Base-by-base conservation (phyloP, 257 asterid genomes). In the Solanum chiquidenum region DNA sequence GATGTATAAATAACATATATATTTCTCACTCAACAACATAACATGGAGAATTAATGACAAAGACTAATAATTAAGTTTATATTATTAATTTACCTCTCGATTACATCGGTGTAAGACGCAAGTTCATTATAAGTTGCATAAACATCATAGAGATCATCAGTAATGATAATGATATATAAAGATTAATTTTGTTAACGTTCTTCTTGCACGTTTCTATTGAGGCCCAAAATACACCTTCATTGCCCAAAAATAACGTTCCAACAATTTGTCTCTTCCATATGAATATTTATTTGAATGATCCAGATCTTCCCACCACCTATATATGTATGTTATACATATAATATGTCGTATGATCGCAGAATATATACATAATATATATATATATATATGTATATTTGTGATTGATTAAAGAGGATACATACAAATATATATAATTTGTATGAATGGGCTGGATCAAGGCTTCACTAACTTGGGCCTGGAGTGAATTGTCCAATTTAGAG, bases 291-390 rank as follows among this genome's bases (percentile, higher is more conserved):
- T 42, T 14, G n/a, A 12, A 13, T 13, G 5, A 71, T 86, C 86
- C 52, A 86, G 3, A 60, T 60, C 84, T 38, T 62, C 64, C 89
- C 55, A 62, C 89, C 89, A 79, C 86, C 82, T 86, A 52, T 23
- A 62, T 4, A 62, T 21, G 13, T 25, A 49, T 66, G 1, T 66
- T 1, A 66, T 25, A 27, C 0, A 10, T 68, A 27, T 68, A 1
- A 40, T 9, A 13, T 38, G 14, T 7, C 10, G 5, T 42, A 42
- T 42, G 49, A 42, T 40, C 3, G 1, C 25, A 66, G 1, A 1
- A 66, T 42, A 42, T 23, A 42, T n/a, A n/a, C n/a, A n/a, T n/a
- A n/a, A n/a, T n/a, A n/a, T n/a, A n/a, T n/a, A n/a, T n/a, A n/a
- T n/a, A n/a, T n/a, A n/a, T n/a, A n/a, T n/a, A n/a, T n/a, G n/a